Conservation (phyloP, 2,329 filamentous ascomycete species). For the Drechslera avenae region DNA sequence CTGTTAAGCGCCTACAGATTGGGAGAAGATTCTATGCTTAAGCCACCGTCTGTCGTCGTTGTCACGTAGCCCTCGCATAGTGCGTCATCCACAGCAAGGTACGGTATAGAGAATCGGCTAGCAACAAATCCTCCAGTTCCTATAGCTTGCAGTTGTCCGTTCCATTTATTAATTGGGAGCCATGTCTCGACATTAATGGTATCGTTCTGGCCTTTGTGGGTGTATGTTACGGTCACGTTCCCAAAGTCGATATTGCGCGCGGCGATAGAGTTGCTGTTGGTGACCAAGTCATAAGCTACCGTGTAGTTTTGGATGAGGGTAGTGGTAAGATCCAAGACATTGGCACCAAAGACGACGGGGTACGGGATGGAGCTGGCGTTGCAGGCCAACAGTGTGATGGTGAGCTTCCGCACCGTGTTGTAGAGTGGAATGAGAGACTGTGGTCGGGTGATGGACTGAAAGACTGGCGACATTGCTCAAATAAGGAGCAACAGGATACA, state of each 20-base stretch:
- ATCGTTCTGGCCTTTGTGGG: conserved; percentile 46
- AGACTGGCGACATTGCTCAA: too few relatives aligned
- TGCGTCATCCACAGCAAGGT: conserved; percentile 21
- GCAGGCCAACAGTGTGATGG: background rate
- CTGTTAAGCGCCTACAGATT: conserved; percentile 23
- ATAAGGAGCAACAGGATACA: too few relatives aligned
- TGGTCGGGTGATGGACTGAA: too few relatives aligned
- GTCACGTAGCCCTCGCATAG: conserved; percentile 31
- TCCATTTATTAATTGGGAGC: conserved; percentile 38
- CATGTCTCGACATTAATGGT: conserved; percentile 31
- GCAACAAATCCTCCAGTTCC: conserved; percentile 27
- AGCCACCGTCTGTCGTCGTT: conserved; percentile 32
- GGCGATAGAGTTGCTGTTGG: too few relatives aligned
- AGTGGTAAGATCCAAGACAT: background rate
- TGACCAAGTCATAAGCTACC: too few relatives aligned
- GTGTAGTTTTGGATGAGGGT: background rate
- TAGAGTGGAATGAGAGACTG: too few relatives aligned
- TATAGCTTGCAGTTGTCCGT: conserved; percentile 20
- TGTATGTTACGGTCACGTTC: conserved; percentile 47
- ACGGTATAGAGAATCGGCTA: conserved; percentile 25
- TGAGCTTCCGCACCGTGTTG: too few relatives aligned
- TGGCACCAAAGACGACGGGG: background rate
- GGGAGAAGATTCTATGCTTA: background rate
- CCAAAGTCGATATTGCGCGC: too few relatives aligned
- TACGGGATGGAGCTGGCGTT: background rate